phyloP scores from a whole-genome alignment of 805 yeast species.

The Hanseniaspora pseudoguilliermondii region DNA sequence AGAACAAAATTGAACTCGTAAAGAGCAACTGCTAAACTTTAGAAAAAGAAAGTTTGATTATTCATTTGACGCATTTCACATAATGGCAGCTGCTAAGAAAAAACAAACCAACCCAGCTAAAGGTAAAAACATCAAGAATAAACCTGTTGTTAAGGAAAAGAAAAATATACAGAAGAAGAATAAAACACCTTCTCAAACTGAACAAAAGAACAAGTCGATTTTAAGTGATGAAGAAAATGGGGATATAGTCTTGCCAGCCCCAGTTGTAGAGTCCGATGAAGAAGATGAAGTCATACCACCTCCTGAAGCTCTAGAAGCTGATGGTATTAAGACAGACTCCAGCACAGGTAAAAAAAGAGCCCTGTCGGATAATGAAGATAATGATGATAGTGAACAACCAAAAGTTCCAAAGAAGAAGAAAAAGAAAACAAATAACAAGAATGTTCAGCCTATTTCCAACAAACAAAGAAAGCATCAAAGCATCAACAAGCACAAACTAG shows the following conservation, averaged over 20 bases:
- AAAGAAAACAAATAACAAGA: slow-evolving; percentile 16
- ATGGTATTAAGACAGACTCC: neutral
- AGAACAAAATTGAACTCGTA: neutral
- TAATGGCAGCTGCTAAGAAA: neutral
- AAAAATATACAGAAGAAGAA: neutral
- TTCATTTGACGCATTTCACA: neutral
- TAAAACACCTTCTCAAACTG: neutral
- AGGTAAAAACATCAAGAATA: neutral
- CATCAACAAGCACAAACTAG: slow-evolving; percentile 51
- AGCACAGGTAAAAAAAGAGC: slow-evolving; percentile 16
- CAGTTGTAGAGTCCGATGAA: slow-evolving; percentile 15
- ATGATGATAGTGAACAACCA: slow-evolving; percentile 59
- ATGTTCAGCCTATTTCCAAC: neutral
- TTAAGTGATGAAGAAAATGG: neutral
- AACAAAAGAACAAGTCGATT: neutral
- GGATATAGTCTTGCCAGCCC: slow-evolving; percentile 18
- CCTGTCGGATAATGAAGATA: slow-evolving; percentile 27
- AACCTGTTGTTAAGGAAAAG: neutral
- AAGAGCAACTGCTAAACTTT: no score
- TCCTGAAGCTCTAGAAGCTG: slow-evolving; percentile 27
- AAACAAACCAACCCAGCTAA: neutral
- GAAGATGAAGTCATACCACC: slow-evolving; percentile 21
- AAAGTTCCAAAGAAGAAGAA: slow-evolving; percentile 32
- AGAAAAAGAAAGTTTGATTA: no score
- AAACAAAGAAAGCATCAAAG: slow-evolving; percentile 27